Conservation (phyloP, 2,329 filamentous ascomycete species). For the Aspergillus fumigatiaffinis region DNA sequence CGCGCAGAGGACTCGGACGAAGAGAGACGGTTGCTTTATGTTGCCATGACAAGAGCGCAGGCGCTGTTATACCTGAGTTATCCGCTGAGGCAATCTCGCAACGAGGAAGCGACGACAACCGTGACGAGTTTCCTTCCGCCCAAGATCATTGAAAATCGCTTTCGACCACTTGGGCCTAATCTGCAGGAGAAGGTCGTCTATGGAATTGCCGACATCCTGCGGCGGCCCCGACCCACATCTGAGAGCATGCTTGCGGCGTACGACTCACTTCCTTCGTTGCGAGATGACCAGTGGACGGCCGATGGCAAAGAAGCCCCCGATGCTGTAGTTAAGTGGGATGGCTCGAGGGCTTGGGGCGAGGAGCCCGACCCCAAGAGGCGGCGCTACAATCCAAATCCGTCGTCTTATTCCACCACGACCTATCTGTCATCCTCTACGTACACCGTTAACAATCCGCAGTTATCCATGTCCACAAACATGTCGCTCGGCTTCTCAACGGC, state of each 20-base stretch:
- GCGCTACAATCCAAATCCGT: conserved; percentile 22
- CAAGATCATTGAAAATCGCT: conserved; percentile 48
- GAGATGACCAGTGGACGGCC: conserved; percentile 64
- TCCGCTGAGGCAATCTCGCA: conserved; percentile 63
- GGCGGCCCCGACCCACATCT: conserved; percentile 57
- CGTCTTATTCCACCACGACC: conserved; percentile 17
- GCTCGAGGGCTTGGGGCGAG: conserved; percentile 16
- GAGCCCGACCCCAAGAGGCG: conserved; percentile 26
- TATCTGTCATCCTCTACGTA: conserved; percentile 47
- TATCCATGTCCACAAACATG: conserved; percentile 34
- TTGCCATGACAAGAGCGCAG: conserved; percentile 94
- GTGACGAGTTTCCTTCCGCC: conserved; percentile 69
- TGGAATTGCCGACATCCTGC: conserved; percentile 68
- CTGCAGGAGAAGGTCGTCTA: conserved; percentile 61
- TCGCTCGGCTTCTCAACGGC: conserved; percentile 62
- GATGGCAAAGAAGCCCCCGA: conserved; percentile 52
- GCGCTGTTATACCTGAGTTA: conserved; percentile 81
- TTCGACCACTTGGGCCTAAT: conserved; percentile 64
- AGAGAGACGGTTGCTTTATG: conserved; percentile 83
- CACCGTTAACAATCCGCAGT: conserved; percentile 56
- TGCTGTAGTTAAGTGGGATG: conserved; percentile 37
- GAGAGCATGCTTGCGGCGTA: conserved; percentile 50
- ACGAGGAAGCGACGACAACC: conserved; percentile 52
- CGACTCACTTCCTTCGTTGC: conserved; percentile 45
- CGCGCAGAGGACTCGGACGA: conserved; percentile 82